These are phyloP conservation scores for fission yeast (Schizosaccharomyces pombe) DNA, from an alignment of 805 yeast genomes.

Conservation along the genomic window DNA sequence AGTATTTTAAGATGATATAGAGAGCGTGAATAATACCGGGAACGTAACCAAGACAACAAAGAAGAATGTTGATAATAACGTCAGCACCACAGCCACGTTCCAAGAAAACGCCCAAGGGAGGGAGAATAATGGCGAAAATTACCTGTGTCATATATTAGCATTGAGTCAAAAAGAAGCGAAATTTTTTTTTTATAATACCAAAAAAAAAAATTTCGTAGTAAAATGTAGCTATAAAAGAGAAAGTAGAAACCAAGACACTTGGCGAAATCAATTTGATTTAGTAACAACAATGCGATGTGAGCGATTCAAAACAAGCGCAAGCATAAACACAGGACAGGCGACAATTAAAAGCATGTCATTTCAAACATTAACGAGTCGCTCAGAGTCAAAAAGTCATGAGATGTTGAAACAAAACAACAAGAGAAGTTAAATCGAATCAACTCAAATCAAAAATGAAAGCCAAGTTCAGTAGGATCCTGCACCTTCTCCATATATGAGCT, in stretches of 20 bases:
- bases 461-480: background rate
- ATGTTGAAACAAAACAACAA: no score
- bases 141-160: conserved; percentile 3
- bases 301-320: no score
- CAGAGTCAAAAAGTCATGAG: no score
- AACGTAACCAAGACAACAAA: conserved; percentile 49
- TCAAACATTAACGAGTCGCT: no score
- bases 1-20: conserved; percentile 1
- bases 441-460: background rate
- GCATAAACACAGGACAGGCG: no score
- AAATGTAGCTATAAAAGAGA: no score
- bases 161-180: background rate
- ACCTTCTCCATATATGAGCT: background rate
- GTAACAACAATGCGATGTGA: no score
- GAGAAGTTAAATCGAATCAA: no score
- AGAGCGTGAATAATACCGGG: conserved; percentile 19
- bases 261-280: no score
- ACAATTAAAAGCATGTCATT: no score
- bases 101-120: conserved; percentile 40
- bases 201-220: background rate
- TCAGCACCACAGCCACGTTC: conserved; percentile 32
- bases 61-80: conserved; percentile 32
- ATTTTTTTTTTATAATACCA: background rate
- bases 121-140: conserved; percentile 25
- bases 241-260: no score